phyloP scores from a whole-genome alignment of 2,329 filamentous ascomycete genomes.

The Hirsutella thompsonii region DNA sequence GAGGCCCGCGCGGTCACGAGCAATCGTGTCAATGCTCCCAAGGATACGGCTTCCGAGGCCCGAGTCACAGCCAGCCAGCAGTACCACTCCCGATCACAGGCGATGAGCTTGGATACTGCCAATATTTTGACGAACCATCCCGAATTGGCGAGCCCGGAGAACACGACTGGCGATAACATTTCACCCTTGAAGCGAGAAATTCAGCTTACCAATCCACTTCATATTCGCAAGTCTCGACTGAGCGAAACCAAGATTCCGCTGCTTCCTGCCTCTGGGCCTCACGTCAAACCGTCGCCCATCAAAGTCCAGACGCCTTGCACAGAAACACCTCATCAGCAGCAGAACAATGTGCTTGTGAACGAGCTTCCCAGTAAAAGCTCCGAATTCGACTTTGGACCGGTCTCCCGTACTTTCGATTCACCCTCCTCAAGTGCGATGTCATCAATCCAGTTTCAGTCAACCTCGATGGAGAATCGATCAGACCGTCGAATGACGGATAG shows the following conservation, averaged over 20 bases:
- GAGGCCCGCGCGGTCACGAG: too few species aligned
- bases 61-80: too few species aligned
- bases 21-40: too few species aligned
- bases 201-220: conserved; percentile 14
- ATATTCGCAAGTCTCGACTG: conserved; percentile 12
- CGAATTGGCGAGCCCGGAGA: too few species aligned
- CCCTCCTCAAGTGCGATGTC: conserved; percentile 8
- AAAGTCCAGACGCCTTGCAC: conserved; percentile 17
- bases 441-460: neutral
- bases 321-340: conserved; percentile 6
- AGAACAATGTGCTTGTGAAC: too few species aligned
- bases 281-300: conserved; percentile 14
- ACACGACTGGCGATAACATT: conserved; percentile 10
- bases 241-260: conserved; percentile 16
- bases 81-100: too few species aligned
- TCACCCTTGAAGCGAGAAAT: conserved; percentile 18
- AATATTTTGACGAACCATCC: too few species aligned
- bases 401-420: conserved; percentile 14
- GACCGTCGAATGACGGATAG: too few species aligned
- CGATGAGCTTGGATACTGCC: too few species aligned
- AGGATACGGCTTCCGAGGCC: too few species aligned
- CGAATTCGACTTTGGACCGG: conserved; percentile 15
- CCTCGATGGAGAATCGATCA: too few species aligned
- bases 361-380: conserved; percentile 1
- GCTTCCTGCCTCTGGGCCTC: conserved; percentile 12